phyloP scores from a whole-genome alignment of 805 yeast species.

The Maudiozyma pseudohumilis region DNA sequence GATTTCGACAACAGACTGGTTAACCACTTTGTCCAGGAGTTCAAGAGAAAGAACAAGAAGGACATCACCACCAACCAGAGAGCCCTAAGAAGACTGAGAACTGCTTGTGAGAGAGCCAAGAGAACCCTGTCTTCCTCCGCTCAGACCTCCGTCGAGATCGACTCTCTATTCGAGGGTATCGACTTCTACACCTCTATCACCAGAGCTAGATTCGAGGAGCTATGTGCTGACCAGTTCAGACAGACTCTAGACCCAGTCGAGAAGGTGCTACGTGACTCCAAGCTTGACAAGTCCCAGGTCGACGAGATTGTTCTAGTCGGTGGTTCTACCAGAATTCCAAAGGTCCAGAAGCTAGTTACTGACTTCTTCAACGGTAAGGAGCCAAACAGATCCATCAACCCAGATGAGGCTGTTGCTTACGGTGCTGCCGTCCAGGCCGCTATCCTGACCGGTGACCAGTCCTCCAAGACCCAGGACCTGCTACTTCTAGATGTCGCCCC shows the following conservation, averaged over 20 bases:
- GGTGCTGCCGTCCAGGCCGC: slow-evolving; percentile 99
- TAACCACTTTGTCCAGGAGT: slow-evolving; percentile 85
- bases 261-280: slow-evolving; percentile 89
- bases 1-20: slow-evolving; percentile 96
- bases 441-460: slow-evolving; percentile 91
- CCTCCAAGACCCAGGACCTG: slow-evolving; percentile 95
- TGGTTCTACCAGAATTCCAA: slow-evolving; percentile 99
- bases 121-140: slow-evolving; percentile 96
- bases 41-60: slow-evolving; percentile 97
- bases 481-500: slow-evolving; percentile 98
- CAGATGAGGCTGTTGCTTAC: slow-evolving; percentile 98
- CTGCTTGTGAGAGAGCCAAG: slow-evolving; percentile 99
- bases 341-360: slow-evolving; percentile 91
- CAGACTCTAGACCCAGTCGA: slow-evolving; percentile 93
- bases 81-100: slow-evolving; percentile 96
- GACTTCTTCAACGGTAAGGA: slow-evolving; percentile 98
- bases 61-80: slow-evolving; percentile 89
- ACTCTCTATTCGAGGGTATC: slow-evolving; percentile 91
- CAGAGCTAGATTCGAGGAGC: slow-evolving; percentile 98
- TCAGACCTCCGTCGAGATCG: slow-evolving; percentile 93
- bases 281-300: slow-evolving; percentile 84
- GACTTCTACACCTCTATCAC: slow-evolving; percentile 97
- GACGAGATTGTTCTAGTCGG: slow-evolving; percentile 95
- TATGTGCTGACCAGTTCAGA: slow-evolving; percentile 93
- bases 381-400: slow-evolving; percentile 96